Base-by-base conservation (phyloP, 2,329 filamentous ascomycete species). In the Ophiostoma tasmaniense region DNA sequence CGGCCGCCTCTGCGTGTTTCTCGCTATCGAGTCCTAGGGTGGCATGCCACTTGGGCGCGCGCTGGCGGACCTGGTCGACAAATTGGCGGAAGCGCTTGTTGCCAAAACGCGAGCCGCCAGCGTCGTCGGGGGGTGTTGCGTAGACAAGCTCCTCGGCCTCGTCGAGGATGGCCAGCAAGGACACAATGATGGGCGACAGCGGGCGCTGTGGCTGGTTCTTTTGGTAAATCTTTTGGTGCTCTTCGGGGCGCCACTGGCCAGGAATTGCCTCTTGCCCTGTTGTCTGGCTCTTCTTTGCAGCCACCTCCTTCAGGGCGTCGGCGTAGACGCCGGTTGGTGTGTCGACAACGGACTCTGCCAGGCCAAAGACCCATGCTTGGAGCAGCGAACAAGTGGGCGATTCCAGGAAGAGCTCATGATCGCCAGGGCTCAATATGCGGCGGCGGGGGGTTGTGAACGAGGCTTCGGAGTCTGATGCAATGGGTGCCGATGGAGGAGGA, bases 11-110 rank as follows among this genome's bases (percentile, higher is more conserved):
- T 71, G 20, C 82, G 91, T 71, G 5, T 6, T 61, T 30, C 3
- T 20, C 17, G 17, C 5, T 17, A 33, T 37, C 61, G 0, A 64
- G n/a, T 1, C 85, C 85, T 1, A 93, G 82, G 62, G 78, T 77
- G 42, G 79, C 76, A 76, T 94, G 91, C 90, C 91, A 94, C 52
- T 75, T 77, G 2, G 76, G 73, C 67, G 83, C 81, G 71, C 83
- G 84, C 28, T 83, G 83, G 73, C 84, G 84, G 22, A 90, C 80
- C 64, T 86, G 85, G 76, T 92, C 90, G 69, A 97, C 84, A 75
- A 96, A 93, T 70, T 86, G 84, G 66, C 92, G 87, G 80, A 99
- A 99, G 1, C 90, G 87, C 73, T 93, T 93, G 80, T 99, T 99
- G 64, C 95, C 96, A 77, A 99, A 99, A 33, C 95, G 86, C 10